These are phyloP conservation scores for Sarocladium kiliense DNA, from an alignment of 2,329 filamentous ascomycete genomes.

Conservation along the genomic window DNA sequence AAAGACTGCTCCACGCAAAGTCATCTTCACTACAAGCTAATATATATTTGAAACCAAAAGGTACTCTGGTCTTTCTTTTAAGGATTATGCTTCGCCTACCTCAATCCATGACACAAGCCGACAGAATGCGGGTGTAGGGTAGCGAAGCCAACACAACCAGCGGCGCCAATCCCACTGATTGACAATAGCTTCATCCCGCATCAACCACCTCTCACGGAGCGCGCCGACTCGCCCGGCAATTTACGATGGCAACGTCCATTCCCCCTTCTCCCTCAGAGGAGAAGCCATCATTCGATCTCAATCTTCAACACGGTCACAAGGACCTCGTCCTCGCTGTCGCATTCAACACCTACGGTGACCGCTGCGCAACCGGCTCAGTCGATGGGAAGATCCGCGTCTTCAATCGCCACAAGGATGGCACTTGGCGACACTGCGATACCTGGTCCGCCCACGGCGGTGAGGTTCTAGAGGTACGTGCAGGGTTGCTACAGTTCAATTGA, in stretches of 20 bases:
- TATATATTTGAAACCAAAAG: too few relatives aligned
- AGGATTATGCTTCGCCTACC: too few relatives aligned
- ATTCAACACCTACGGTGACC: constrained; percentile 89
- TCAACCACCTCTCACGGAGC: background rate
- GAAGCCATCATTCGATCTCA: constrained; percentile 47
- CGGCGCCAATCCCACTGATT: too few relatives aligned
- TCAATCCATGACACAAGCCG: too few relatives aligned
- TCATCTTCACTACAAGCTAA: too few relatives aligned
- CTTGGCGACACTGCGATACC: constrained; percentile 77
- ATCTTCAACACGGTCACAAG: constrained; percentile 69
- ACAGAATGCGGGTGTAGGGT: too few relatives aligned
- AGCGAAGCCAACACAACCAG: too few relatives aligned
- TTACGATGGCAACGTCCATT: constrained; percentile 21
- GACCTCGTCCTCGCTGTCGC: constrained; percentile 80
- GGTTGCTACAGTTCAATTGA: background rate
- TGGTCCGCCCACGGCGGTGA: constrained; percentile 90
- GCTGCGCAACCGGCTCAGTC: constrained; percentile 84
- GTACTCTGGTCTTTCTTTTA: too few relatives aligned
- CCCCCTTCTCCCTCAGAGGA: constrained; percentile 37
- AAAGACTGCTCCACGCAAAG: too few relatives aligned
- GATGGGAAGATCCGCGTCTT: constrained; percentile 93
- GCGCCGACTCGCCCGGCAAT: background rate
- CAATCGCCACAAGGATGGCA: constrained; percentile 71
- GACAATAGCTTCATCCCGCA: too few relatives aligned
- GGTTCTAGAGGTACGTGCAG: constrained; percentile 67